Evolutionary conservation across 345 rosid species (phyloP).

Genomic region (Camelina neglecta): DNA sequence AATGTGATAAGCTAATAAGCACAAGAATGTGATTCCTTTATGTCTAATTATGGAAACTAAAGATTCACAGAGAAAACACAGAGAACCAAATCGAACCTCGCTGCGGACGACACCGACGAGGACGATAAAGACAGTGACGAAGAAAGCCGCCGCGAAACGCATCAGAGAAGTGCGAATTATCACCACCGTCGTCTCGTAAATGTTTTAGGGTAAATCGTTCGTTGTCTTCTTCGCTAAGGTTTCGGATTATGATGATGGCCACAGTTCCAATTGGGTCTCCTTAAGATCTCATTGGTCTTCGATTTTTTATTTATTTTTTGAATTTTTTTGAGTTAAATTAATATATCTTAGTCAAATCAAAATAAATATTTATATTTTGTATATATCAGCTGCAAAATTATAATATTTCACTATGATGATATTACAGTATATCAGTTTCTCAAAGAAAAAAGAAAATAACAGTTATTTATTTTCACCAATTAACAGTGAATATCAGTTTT

Average conservation of each 20-base stretch:
- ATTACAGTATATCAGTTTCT: too few relatives aligned
- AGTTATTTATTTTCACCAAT: too few relatives aligned
- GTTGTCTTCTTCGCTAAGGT: constrained; percentile 44
- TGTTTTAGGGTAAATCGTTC: not conserved
- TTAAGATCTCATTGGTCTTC: constrained; percentile 33
- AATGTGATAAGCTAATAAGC: not conserved
- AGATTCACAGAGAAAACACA: constrained; percentile 10
- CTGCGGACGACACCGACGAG: constrained; percentile 47
- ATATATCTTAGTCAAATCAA: not conserved
- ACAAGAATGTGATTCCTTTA: constrained; percentile 4
- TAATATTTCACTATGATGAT: too few relatives aligned
- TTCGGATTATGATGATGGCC: constrained; percentile 15
- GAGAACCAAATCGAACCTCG: constrained; percentile 32
- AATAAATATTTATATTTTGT: not conserved
- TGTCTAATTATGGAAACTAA: constrained; percentile 1
- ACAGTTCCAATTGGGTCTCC: constrained; percentile 12
- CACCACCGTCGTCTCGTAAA: constrained; percentile 11
- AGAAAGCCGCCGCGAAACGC: constrained; percentile 43
- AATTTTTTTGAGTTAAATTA: not conserved
- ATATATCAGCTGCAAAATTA: too few relatives aligned
- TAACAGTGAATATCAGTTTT: not conserved
- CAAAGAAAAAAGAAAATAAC: too few relatives aligned
- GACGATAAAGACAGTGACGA: constrained; percentile 39
- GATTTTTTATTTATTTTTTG: not conserved
- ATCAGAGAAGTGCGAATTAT: constrained; percentile 12